phyloP scores from a whole-genome alignment of 1,284 basidiomycete species.

The Cutaneotrichosporon cavernicola region DNA sequence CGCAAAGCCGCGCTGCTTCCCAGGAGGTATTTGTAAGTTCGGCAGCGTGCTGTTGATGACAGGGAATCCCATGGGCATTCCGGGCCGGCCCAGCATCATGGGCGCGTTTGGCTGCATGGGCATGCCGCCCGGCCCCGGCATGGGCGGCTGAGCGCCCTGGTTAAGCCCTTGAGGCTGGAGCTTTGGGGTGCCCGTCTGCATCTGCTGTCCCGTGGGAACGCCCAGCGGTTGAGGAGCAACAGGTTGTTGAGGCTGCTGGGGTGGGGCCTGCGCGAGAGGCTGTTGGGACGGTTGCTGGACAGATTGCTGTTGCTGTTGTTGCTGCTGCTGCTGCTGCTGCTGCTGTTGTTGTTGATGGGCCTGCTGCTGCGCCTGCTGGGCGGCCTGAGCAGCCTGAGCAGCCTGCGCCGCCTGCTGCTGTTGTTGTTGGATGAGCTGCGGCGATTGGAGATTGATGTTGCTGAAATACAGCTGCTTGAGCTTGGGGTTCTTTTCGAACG shows the following conservation, averaged over 20 bases:
- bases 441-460: slow-evolving; percentile 24
- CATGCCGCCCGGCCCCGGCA: slow-evolving; percentile 7
- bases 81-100: slow-evolving; percentile 22
- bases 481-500: slow-evolving; percentile 39
- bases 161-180: slow-evolving; percentile 3
- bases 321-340: slow-evolving; percentile 14
- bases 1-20: slow-evolving; percentile 34
- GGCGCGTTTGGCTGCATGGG: slow-evolving; percentile 19
- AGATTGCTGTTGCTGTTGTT: slow-evolving; percentile 16
- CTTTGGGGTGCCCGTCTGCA: slow-evolving; percentile 8
- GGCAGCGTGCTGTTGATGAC: slow-evolving; percentile 21
- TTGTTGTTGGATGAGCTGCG: slow-evolving; percentile 10
- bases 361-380: slow-evolving; percentile 12
- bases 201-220: neutral
- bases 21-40: slow-evolving; percentile 43
- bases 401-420: slow-evolving; percentile 17
- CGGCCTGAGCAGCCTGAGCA: slow-evolving; percentile 4
- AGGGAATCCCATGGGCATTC: slow-evolving; percentile 19
- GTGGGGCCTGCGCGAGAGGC: neutral
- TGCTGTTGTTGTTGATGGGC: slow-evolving; percentile 8
- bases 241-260: slow-evolving; percentile 5
- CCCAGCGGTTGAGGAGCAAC: neutral
- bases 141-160: slow-evolving; percentile 4
- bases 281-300: neutral
- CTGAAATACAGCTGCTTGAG: slow-evolving; percentile 34